phyloP scores from a whole-genome alignment of 1,284 basidiomycete genomes.

The Rhizoctonia solani region DNA sequence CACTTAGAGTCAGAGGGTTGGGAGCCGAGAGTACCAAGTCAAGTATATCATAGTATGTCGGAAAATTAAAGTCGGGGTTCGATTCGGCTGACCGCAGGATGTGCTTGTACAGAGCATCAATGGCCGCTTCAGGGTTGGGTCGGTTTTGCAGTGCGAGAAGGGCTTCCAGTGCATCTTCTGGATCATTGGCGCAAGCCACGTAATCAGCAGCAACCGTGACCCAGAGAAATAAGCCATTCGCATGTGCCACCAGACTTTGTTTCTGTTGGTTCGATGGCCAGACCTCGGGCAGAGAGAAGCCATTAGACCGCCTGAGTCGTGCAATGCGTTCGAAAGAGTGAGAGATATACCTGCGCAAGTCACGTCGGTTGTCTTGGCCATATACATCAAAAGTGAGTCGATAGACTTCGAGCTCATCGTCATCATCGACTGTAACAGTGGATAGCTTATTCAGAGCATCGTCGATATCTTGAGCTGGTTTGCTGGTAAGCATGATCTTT shows the following conservation, averaged over 20 bases:
- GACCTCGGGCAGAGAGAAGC: background rate
- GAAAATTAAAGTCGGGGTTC: background rate
- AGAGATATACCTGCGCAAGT: background rate
- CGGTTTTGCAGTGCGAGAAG: background rate
- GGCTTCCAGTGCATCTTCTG: background rate
- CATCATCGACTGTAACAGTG: background rate
- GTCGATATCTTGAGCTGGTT: conserved; percentile 21
- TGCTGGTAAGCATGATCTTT: conserved; percentile 21
- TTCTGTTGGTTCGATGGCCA: conserved; percentile 15
- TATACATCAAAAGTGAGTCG: conserved; percentile 28
- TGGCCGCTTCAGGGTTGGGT: conserved; percentile 14
- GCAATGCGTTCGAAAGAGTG: conserved; percentile 4
- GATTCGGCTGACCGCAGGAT: background rate
- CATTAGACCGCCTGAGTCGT: background rate
- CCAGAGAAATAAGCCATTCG: conserved; percentile 19
- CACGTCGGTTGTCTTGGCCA: conserved; percentile 9
- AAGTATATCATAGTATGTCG: conserved; percentile 5
- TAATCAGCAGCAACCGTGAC: conserved; percentile 10
- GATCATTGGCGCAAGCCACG: background rate
- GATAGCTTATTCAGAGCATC: background rate
- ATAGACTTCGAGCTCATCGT: conserved; percentile 6
- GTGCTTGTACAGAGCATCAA: conserved; percentile 7
- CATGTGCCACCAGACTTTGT: background rate
- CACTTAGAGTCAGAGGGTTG: background rate
- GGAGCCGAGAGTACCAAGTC: background rate